Evolutionary conservation across 179 eudicot genomes (phyloP).

Genomic region (Carnegiea gigantea): DNA sequence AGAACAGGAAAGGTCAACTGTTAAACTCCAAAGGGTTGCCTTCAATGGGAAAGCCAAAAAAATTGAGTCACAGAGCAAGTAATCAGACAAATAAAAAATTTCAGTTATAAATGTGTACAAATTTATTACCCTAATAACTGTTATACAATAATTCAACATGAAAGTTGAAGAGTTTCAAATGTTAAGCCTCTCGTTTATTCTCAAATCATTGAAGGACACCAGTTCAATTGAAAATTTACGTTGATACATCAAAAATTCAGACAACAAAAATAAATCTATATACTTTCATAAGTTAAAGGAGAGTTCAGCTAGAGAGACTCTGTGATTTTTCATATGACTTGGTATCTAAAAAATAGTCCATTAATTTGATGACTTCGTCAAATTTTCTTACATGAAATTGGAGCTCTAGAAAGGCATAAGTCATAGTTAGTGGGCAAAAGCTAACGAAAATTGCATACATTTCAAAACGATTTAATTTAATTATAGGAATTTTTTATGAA

Average conservation of each 20-base stretch:
- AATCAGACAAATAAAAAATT: not conserved
- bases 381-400: not conserved
- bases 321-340: not conserved
- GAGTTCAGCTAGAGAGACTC: not conserved
- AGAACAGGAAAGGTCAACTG: constrained; percentile 22
- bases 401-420: not conserved
- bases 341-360: not conserved
- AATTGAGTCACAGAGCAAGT: not conserved
- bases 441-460: not conserved
- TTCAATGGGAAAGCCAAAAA: not conserved
- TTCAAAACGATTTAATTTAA: constrained; percentile 1
- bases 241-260: too few relatives aligned
- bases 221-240: too few relatives aligned
- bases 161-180: too few relatives aligned
- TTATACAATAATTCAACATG: too few relatives aligned
- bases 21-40: not conserved
- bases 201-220: too few relatives aligned
- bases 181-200: too few relatives aligned
- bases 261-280: too few relatives aligned
- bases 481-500: not conserved
- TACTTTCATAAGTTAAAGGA: not conserved
- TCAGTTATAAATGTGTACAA: not conserved
- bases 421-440: constrained; percentile 5
- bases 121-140: too few relatives aligned
- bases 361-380: not conserved